Percentiles rank a stretch among this genome's conserved stretches.
Evolutionary conservation across 345 rosid genomes (phyloP).

Genomic region (Populus nigra): DNA sequence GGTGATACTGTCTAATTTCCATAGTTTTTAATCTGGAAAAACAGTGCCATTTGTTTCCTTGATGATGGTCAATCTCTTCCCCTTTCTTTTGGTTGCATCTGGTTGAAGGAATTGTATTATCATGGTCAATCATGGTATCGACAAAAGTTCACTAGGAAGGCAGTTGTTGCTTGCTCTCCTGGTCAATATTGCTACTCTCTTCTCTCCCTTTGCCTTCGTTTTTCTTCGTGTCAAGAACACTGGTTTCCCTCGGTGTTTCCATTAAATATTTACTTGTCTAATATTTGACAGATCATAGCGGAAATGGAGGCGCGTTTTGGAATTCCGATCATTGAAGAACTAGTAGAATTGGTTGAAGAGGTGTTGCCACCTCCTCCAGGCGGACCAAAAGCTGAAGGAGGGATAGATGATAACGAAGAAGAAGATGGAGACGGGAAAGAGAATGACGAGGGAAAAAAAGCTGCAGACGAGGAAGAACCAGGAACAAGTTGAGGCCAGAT

Average conservation of each 20-base stretch:
- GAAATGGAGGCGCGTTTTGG: slow-evolving; percentile 1
- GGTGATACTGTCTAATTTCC: background rate
- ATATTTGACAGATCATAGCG: slow-evolving; percentile 10
- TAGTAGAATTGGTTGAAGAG: background rate
- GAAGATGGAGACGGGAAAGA: background rate
- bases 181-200: background rate
- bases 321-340: background rate
- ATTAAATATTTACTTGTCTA: background rate
- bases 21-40: background rate
- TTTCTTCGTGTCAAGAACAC: background rate
- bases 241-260: background rate
- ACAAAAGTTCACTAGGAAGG: background rate
- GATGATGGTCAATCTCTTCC: background rate
- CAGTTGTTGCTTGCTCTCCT: background rate
- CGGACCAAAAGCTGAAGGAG: background rate
- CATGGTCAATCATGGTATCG: background rate
- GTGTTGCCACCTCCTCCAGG: slow-evolving; percentile 11
- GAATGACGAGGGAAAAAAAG: background rate
- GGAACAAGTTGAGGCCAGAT: background rate
- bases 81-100: background rate
- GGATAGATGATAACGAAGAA: background rate
- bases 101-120: background rate
- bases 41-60: background rate
- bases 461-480: background rate
- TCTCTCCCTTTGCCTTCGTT: background rate